phyloP scores from a whole-genome alignment of 768 basidiomycete species.

The Phaeotremella skinneri region DNA sequence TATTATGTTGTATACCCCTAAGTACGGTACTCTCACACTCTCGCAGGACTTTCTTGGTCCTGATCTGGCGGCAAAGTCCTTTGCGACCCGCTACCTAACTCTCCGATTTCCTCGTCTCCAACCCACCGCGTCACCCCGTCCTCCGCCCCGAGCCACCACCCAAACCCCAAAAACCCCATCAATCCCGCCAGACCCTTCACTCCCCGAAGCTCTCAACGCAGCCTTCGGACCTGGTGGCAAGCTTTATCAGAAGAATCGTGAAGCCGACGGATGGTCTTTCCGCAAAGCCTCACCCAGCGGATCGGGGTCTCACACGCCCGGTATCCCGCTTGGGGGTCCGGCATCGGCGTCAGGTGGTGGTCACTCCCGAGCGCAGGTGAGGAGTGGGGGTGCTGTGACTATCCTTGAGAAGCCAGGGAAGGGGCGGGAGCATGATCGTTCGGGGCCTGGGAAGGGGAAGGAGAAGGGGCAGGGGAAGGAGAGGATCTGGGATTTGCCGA shows the following conservation, averaged over 20 bases:
- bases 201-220: constrained; percentile 24
- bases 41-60: constrained; percentile 47
- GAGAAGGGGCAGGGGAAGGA: constrained; percentile 20
- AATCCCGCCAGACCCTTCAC: not conserved
- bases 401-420: not conserved
- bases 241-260: constrained; percentile 44
- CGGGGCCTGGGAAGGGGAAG: not conserved
- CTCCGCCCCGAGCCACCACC: constrained; percentile 9
- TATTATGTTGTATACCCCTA: not conserved
- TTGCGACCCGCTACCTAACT: constrained; percentile 36
- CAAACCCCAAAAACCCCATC: constrained; percentile 2
- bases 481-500: constrained; percentile 40
- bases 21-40: not conserved
- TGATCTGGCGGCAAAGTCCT: constrained; percentile 32
- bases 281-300: not conserved
- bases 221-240: constrained; percentile 42
- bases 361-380: not conserved
- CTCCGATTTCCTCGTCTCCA: constrained; percentile 37
- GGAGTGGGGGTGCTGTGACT: constrained; percentile 6
- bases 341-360: not conserved
- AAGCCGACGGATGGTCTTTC: constrained; percentile 20
- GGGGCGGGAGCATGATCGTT: not conserved
- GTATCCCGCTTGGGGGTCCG: not conserved
- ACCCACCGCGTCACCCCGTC: constrained; percentile 4
- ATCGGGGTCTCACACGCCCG: constrained; percentile 18